Evolutionary conservation across 495 filamentous ascomycete genomes (phyloP), one percentile per base, ranked within the genome.

Genomic region (Neurospora terricola): DNA sequence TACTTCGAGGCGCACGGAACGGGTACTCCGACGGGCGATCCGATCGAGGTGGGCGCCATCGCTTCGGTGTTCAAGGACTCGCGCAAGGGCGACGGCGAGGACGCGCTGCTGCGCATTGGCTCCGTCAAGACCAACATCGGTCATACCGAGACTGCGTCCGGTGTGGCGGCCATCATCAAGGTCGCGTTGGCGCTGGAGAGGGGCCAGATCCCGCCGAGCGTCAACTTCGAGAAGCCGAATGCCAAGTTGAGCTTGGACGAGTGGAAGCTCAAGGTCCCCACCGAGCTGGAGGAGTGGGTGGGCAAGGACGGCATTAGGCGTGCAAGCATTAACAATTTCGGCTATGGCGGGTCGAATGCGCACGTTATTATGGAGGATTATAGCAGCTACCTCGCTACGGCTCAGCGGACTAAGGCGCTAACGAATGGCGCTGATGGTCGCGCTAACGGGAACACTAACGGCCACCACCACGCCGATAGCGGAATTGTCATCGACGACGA

Each of bases 11-110:
- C 82, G 0, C 83, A 87, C 69, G 86, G 87, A 3, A 91, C 88
- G 0, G 89, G 89, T 0, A 91, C 89, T 0, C 80, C 76, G 3
- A 85, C 83, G 0, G 89, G 89, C 0, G 90, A 92, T 73, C 88
- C 87, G 0, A 80, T 87, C 18, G 90, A 92, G 71, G 77, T 81
- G 18, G 72, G 73, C 1, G 87, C 85, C 1, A 81, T 89, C 36
- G 82, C 79, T 3, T 79, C 80, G 6, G 80, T 84, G 3, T 86
- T 89, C 70, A 76, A 75, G 23, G 72, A 77, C 38, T 73, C 72
- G 14, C 70, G 80, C 30, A 72, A 76, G 4, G 69, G 81, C 12
- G 74, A 85, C 77, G 23, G 27, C 30, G 23, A 30, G 27, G 27
- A 66, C 27, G 69, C 81, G 79, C 73, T 85, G 78, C 45, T 82